A percentile compares a stretch with the other conserved stretches of the same genome.
These are phyloP conservation scores for Schizochytrium sp. DNA, from an alignment of 108 stramenopile species.

Conservation along the genomic window DNA sequence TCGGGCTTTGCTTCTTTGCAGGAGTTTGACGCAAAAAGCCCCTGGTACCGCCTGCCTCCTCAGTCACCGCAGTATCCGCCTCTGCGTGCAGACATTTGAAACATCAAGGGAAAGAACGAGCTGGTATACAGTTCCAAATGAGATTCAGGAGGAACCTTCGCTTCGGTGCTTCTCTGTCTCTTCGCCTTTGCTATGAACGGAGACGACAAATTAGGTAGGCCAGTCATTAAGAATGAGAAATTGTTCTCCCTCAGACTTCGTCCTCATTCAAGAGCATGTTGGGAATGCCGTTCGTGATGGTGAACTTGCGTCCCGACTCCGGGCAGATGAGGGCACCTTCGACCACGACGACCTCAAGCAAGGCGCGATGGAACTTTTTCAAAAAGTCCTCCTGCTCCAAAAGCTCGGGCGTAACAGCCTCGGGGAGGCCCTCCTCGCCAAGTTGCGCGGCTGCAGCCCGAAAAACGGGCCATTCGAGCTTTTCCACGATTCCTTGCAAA, in stretches of 20 bases:
- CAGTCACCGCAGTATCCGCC: too few relatives aligned
- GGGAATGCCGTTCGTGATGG: slow-evolving; percentile 81
- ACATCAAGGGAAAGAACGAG: too few relatives aligned
- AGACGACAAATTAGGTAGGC: too few relatives aligned
- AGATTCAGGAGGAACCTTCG: too few relatives aligned
- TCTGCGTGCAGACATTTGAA: too few relatives aligned
- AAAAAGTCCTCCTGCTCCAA: slow-evolving; percentile 22
- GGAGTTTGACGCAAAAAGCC: too few relatives aligned
- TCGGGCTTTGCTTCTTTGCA: too few relatives aligned
- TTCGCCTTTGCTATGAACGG: too few relatives aligned
- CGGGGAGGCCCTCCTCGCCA: slow-evolving; percentile 17
- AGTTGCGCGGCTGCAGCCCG: not conserved
- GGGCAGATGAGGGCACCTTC: slow-evolving; percentile 80
- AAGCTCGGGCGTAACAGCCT: not conserved
- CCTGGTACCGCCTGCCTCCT: too few relatives aligned
- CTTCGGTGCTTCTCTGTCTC: too few relatives aligned
- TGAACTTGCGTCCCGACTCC: slow-evolving; percentile 75
- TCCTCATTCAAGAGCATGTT: slow-evolving; percentile 97
- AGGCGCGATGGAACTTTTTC: slow-evolving; percentile 17
- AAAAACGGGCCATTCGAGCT: slow-evolving; percentile 14
- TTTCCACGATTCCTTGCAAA: not conserved
- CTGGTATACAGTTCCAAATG: too few relatives aligned
- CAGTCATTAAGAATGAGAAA: too few relatives aligned
- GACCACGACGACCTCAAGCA: slow-evolving; percentile 68
- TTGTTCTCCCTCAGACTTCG: slow-evolving; percentile 59